These are phyloP conservation scores for Binderoboletus segoi DNA, from an alignment of 1,284 basidiomycete genomes.

Conservation along the genomic window DNA sequence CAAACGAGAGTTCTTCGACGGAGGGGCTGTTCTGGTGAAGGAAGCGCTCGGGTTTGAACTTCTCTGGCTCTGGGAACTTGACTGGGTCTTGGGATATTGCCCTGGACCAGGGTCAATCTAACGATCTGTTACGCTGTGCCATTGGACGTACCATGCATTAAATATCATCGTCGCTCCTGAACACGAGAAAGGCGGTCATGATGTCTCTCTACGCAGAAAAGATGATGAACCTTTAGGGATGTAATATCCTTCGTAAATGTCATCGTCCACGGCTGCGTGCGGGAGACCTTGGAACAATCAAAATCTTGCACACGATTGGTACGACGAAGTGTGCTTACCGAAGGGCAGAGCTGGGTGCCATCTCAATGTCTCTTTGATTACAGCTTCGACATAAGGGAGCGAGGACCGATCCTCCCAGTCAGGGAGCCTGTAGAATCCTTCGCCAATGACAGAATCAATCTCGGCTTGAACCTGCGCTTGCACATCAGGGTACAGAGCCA, in stretches of 20 bases:
- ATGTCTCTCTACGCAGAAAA: background rate
- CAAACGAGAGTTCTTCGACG: slow-evolving; percentile 41
- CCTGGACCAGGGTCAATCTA: slow-evolving; percentile 28
- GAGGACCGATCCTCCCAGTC: slow-evolving; percentile 39
- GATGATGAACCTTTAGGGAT: slow-evolving; percentile 41
- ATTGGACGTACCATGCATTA: slow-evolving; percentile 25
- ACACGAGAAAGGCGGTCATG: background rate
- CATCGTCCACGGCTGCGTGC: slow-evolving; percentile 45
- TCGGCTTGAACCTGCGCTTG: slow-evolving; percentile 47
- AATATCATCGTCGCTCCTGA: slow-evolving; percentile 24
- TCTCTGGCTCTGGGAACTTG: slow-evolving; percentile 44
- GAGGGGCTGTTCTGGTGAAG: slow-evolving; percentile 21
- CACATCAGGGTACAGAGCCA: slow-evolving; percentile 50
- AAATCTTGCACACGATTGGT: background rate
- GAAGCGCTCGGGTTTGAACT: slow-evolving; percentile 48
- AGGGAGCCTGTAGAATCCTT: slow-evolving; percentile 38
- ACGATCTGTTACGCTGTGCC: no score
- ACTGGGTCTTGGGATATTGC: slow-evolving; percentile 45
- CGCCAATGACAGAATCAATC: slow-evolving; percentile 43
- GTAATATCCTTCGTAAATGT: slow-evolving; percentile 43
- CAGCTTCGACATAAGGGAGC: slow-evolving; percentile 49
- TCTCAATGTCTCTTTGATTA: slow-evolving; percentile 54
- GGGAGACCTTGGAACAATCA: slow-evolving; percentile 34
- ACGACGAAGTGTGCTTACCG: slow-evolving; percentile 8
- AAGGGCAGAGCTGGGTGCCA: slow-evolving; percentile 49